Percentiles rank a stretch among this genome's conserved stretches.
Evolutionary conservation across 2,329 filamentous ascomycete genomes (phyloP).

Genomic region (Ophiosphaerella korrae): DNA sequence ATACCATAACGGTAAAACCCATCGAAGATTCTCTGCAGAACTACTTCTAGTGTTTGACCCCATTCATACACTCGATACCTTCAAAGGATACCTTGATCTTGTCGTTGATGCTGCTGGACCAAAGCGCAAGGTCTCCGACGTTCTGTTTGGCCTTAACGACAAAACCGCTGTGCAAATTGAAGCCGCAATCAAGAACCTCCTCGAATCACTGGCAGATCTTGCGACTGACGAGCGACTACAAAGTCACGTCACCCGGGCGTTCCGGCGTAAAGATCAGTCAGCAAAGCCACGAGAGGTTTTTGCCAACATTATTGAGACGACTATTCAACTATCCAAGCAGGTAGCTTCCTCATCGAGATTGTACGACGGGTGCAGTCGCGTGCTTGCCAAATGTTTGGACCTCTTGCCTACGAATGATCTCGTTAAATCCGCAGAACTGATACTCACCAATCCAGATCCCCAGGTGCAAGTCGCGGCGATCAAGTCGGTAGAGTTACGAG

Average conservation of each 20-base stretch:
- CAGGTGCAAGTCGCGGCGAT: slow-evolving; percentile 76
- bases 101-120: slow-evolving; percentile 75
- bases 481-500: slow-evolving; percentile 73
- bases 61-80: slow-evolving; percentile 72
- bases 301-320: slow-evolving; percentile 47
- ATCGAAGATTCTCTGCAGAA: slow-evolving; percentile 75
- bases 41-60: slow-evolving; percentile 75
- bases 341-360: slow-evolving; percentile 54
- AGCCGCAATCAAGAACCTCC: slow-evolving; percentile 43
- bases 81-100: slow-evolving; percentile 77
- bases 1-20: slow-evolving; percentile 76
- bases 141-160: slow-evolving; percentile 68
- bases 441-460: slow-evolving; percentile 77
- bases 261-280: slow-evolving; percentile 34
- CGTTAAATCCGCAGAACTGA: slow-evolving; percentile 81
- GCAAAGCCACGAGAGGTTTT: slow-evolving; percentile 38
- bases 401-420: slow-evolving; percentile 87
- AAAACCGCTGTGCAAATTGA: slow-evolving; percentile 47
- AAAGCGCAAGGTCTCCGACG: slow-evolving; percentile 73
- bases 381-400: slow-evolving; percentile 79
- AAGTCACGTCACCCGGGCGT: slow-evolving; percentile 37
- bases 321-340: slow-evolving; percentile 64
- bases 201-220: slow-evolving; percentile 48
- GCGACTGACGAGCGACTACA: slow-evolving; percentile 40
- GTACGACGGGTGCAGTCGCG: slow-evolving; percentile 61